Base-by-base conservation (phyloP, 2,329 filamentous ascomycete genomes). In the Emergomyces pasteurianus region DNA sequence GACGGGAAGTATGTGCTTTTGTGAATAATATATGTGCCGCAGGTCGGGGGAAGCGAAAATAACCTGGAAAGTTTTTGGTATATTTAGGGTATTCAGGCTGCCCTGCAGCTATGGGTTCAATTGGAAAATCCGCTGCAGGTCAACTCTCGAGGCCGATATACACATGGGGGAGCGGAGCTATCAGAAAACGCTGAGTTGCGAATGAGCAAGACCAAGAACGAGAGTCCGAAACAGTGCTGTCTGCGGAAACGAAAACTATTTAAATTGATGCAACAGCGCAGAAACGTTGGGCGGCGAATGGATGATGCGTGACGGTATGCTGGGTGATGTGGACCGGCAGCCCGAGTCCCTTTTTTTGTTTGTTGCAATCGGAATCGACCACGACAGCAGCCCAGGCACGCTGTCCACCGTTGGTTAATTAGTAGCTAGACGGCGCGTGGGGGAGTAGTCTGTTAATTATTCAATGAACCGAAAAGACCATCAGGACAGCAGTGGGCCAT, bases 311-410 rank as follows among this genome's bases (percentile, higher is more conserved):
- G 52, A 34, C 26, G 34, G n/a, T n/a, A 23, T 12, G 52, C 28
- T 54, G 36, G 53, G 21, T 57, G 38, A 57, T 57, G 54, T 57
- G 54, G 54, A 46, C 54, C 8, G 28, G n/a, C 34, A 36, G 31
- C 31, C 34, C n/a, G 18, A 18, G 16, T 10, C 18, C 10, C 14
- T 31, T 16, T 21, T 46, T 16, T 21, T n/a, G 31, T 54, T 28
- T 58, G 57, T 49, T 18, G 50, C 49, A 60, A 60, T 60, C 10
- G 50, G 58, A 60, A 38, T 60, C 40, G 58, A 56, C 50, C 58
- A 60, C 58, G 58, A 60, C 21, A 56, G 38, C 58, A 56, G 50
- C 9, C 1, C 58, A 55, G n/a, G n/a, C n/a, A 12, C 36, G 23
- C 38, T 10, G 40, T 8, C 18, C 31, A 36, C 12, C 34, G 50